These are phyloP conservation scores for Hypoxylon rubiginosum DNA, from an alignment of 2,329 filamentous ascomycete genomes.

Conservation along the genomic window DNA sequence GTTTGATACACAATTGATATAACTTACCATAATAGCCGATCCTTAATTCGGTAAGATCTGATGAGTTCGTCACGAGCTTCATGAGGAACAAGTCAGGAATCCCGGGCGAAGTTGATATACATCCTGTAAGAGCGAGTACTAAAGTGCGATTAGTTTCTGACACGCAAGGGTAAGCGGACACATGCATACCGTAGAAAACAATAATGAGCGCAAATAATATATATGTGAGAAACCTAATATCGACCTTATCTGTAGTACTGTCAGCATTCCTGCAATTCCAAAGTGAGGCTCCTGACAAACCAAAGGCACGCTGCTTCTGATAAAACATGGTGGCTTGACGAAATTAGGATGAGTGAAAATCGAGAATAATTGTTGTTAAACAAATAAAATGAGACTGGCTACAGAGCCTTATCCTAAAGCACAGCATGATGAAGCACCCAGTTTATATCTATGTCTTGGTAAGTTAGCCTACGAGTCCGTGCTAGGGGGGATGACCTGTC, in stretches of 20 bases:
- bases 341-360: not conserved
- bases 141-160: not conserved
- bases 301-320: not conserved
- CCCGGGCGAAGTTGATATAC: not conserved
- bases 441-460: not conserved
- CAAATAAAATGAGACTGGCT: not conserved
- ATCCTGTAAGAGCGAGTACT: constrained; percentile 3
- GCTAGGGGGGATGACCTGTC: not conserved
- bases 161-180: not conserved
- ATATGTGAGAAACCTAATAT: not conserved
- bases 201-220: not conserved
- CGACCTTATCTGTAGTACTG: not conserved
- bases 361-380: not conserved
- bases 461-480: not conserved
- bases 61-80: not conserved
- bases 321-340: not conserved
- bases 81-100: constrained; percentile 1
- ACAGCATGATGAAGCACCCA: not conserved
- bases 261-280: not conserved
- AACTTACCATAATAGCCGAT: not conserved
- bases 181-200: not conserved
- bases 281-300: not conserved
- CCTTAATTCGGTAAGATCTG: not conserved
- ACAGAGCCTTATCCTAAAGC: not conserved
- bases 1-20: not conserved